A percentile compares a stretch with the other conserved stretches of the same genome.
Conservation (phyloP, 1,139 yeast species). For the Debaryomycetaceae sp. region DNA sequence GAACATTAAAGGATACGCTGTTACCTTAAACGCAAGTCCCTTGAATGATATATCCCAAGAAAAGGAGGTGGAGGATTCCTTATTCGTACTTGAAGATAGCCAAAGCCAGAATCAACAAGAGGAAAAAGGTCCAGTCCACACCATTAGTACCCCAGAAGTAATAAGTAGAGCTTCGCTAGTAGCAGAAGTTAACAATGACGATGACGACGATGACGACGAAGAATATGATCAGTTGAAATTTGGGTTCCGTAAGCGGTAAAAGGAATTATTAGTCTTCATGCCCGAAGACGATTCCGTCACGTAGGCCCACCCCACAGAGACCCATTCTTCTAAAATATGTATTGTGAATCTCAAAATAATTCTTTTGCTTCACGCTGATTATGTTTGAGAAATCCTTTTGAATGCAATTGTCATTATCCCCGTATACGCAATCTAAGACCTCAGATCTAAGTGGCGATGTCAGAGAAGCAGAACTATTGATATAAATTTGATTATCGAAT, state of each 20-base stretch:
- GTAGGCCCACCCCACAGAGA: slow-evolving; percentile 34
- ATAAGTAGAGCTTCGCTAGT: not conserved
- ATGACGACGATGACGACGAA: slow-evolving; percentile 31
- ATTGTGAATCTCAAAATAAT: slow-evolving; percentile 39
- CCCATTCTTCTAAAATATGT: slow-evolving; percentile 50
- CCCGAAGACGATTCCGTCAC: not conserved
- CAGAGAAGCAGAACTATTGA: slow-evolving; percentile 31
- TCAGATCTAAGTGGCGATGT: slow-evolving; percentile 23
- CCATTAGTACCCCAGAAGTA: no score
- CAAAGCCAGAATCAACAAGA: not conserved
- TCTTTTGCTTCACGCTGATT: slow-evolving; percentile 8
- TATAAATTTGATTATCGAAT: slow-evolving; percentile 44
- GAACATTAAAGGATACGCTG: slow-evolving; percentile 16
- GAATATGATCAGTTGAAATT: slow-evolving; percentile 38
- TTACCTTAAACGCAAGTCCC: slow-evolving; percentile 2
- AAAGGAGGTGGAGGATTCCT: not conserved
- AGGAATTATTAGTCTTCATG: not conserved
- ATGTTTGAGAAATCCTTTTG: slow-evolving; percentile 27
- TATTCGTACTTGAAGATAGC: not conserved
- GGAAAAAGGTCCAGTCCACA: not conserved
- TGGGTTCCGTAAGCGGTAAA: slow-evolving; percentile 22
- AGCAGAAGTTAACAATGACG: slow-evolving; percentile 10
- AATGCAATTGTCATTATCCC: slow-evolving; percentile 37
- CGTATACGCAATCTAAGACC: slow-evolving; percentile 30
- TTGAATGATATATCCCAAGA: not conserved